These are phyloP conservation scores for Cladosporium oxysporum DNA, from an alignment of 2,329 filamentous ascomycete species.

Conservation along the genomic window DNA sequence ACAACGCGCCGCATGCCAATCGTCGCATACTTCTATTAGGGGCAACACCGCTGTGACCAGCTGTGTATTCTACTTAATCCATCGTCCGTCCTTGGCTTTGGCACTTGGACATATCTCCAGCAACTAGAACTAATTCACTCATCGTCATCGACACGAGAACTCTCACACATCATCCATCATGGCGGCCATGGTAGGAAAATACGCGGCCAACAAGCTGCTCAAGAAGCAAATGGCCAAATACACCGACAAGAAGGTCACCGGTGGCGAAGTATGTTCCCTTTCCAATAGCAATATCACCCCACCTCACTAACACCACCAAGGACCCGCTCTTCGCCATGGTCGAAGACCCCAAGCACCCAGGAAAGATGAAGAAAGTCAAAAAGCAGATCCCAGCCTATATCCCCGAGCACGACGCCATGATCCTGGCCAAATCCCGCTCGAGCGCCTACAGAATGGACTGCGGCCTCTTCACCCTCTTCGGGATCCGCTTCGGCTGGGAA, in stretches of 20 bases:
- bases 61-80: background rate
- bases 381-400: slow-evolving; percentile 83
- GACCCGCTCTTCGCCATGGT: slow-evolving; percentile 89
- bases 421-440: slow-evolving; percentile 83
- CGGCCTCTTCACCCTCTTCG: slow-evolving; percentile 76
- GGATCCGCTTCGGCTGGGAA: slow-evolving; percentile 85
- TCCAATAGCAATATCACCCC: background rate
- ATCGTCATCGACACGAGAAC: background rate
- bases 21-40: slow-evolving; percentile 15
- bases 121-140: background rate
- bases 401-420: slow-evolving; percentile 74
- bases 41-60: slow-evolving; percentile 16
- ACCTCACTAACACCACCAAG: slow-evolving; percentile 48
- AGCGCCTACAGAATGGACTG: slow-evolving; percentile 85
- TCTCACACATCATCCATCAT: slow-evolving; percentile 36
- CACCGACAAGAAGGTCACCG: slow-evolving; percentile 43
- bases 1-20: slow-evolving; percentile 18
- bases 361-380: slow-evolving; percentile 78
- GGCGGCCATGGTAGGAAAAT: slow-evolving; percentile 50
- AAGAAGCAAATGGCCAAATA: slow-evolving; percentile 51
- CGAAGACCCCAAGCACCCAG: slow-evolving; percentile 68
- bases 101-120: background rate
- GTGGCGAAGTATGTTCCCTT: slow-evolving; percentile 42
- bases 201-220: slow-evolving; percentile 53
- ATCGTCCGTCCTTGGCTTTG: background rate